phyloP scores from a whole-genome alignment of 176 grass and related monocot genomes.

The Oryza rufipogon region DNA sequence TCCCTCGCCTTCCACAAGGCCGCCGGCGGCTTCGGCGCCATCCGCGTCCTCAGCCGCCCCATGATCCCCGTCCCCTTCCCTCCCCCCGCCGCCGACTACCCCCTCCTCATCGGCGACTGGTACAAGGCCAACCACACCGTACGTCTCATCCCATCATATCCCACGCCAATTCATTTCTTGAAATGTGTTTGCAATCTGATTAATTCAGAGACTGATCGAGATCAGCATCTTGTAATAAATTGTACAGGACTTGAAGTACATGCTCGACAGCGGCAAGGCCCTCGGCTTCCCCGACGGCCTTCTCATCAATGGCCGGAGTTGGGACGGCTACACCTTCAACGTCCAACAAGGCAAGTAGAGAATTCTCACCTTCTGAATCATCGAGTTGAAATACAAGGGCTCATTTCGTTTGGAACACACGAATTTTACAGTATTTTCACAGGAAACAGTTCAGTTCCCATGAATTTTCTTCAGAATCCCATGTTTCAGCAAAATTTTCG shows the following conservation, averaged over 20 bases:
- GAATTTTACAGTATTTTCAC: too few species aligned
- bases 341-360: conserved; percentile 55
- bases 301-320: conserved; percentile 68
- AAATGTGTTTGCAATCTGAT: too few species aligned
- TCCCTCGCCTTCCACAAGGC: conserved; percentile 96
- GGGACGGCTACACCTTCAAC: conserved; percentile 68
- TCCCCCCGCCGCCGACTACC: conserved; percentile 79
- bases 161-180: too few species aligned
- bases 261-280: conserved; percentile 66
- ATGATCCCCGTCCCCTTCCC: conserved; percentile 89
- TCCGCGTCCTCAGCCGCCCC: conserved; percentile 81
- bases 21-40: conserved; percentile 83
- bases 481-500: too few species aligned
- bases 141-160: not conserved
- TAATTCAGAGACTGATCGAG: not conserved
- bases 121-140: conserved; percentile 91
- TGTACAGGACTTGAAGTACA: conserved; percentile 66
- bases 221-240: not conserved
- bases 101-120: conserved; percentile 82
- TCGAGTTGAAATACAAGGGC: not conserved
- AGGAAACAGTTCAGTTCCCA: too few species aligned
- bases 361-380: not conserved
- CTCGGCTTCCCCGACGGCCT: conserved; percentile 69
- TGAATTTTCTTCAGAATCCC: too few species aligned
- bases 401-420: too few species aligned